Percentiles rank a stretch among this genome's conserved stretches.
These are phyloP conservation scores for Lentinula guzmanii DNA, from an alignment of 768 basidiomycete genomes.

Conservation along the genomic window DNA sequence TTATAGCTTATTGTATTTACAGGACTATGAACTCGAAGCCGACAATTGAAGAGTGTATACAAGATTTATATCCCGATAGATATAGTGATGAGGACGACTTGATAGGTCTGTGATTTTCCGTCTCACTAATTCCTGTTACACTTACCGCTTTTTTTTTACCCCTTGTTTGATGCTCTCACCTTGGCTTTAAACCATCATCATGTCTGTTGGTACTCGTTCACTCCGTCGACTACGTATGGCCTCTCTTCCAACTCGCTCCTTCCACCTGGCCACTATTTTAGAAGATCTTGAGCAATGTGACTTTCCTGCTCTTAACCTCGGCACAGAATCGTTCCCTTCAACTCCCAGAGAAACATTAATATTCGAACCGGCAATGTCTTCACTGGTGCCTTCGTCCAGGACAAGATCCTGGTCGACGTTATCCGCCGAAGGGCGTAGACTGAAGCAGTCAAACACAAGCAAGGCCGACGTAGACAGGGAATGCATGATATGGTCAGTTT, in stretches of 20 bases:
- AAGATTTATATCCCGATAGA: constrained; percentile 1
- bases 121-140: neutral
- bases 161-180: neutral
- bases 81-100: neutral
- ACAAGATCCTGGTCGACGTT: neutral
- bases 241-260: neutral
- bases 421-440: neutral
- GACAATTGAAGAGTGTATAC: neutral
- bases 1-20: neutral
- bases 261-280: neutral
- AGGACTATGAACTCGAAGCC: neutral
- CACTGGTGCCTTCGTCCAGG: neutral
- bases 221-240: neutral
- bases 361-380: neutral
- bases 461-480: neutral
- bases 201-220: neutral
- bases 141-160: neutral
- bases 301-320: neutral
- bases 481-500: neutral
- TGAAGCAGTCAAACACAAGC: neutral
- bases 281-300: neutral
- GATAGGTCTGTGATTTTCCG: neutral
- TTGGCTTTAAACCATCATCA: neutral
- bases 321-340: neutral
- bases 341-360: neutral